Base-by-base conservation (phyloP, 768 basidiomycete species). In the Amanita inopinata region DNA sequence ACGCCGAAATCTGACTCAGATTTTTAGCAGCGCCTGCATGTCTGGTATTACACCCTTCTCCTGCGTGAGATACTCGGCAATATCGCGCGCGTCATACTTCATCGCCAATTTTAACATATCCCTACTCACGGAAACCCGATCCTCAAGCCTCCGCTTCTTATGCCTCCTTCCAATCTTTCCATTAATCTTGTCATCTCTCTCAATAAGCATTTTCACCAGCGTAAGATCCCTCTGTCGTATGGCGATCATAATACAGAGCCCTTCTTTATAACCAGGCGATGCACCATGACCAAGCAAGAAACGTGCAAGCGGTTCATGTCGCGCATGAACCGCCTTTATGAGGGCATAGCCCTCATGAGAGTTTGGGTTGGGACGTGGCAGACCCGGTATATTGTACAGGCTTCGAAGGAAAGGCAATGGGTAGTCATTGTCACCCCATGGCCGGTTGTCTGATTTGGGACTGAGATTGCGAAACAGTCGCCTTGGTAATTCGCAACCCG, bases 291-390 rank as follows among this genome's bases (percentile, higher is more conserved):
- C 63, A 37, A 96, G 75, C 11, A 97, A 69, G 50, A 87, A 80
- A 17, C 59, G 63, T 1, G 91, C 66, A 5, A 96, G 73, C 2
- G 80, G 77, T 1, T 69, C 42, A 48, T 81, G 80, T 15, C 65
- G 64, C 0, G 73, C 77, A 27, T 80, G 67, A 1, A 90, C 85
- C 1, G 92, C 89, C 49, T 75, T 79, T 11, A 78, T 78, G 30
- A 96, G 75, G 0, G 83, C 80, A 54, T 92, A 96, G 1, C 92
- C 93, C 2, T 74, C 68, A 57, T 86, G 69, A 5, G 84, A 74
- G 57, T 93, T 76, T 9, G 70, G 54, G 22, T 79, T 63, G 1
- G 78, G 72, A 1, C 52, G 43, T 15, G 69, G 51, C 12, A 70
- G 55, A 5, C 54, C 60, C 4, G 71, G 62, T 6, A 55, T 56